phyloP scores from a whole-genome alignment of 176 grass and related monocot genomes.

The Carex parvula region DNA sequence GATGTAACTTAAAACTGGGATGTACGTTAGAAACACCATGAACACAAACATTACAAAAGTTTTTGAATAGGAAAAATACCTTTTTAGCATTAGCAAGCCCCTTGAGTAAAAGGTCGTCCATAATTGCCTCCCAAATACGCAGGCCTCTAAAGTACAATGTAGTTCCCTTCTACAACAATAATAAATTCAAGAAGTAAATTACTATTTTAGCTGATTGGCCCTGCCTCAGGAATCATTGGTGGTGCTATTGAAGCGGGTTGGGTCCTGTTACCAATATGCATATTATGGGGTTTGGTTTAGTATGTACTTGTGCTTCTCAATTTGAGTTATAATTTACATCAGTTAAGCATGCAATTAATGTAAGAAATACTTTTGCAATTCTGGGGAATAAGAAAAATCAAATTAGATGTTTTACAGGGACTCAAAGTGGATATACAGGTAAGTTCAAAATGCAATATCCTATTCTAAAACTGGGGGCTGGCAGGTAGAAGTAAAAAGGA shows the following conservation, averaged over 20 bases:
- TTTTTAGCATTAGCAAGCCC: conserved; percentile 55
- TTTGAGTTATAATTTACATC: background rate
- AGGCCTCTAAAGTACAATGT: conserved; percentile 68
- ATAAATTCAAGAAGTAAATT: background rate
- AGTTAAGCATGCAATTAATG: background rate
- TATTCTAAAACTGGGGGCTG: background rate
- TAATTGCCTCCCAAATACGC: conserved; percentile 55
- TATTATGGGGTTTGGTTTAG: background rate
- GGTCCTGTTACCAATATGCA: background rate
- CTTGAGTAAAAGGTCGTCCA: conserved; percentile 54
- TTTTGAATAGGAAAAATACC: conserved; percentile 29
- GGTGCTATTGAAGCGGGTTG: background rate
- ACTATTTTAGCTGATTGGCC: background rate
- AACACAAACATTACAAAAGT: background rate
- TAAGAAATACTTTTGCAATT: background rate
- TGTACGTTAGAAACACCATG: no score
- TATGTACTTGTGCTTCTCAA: background rate
- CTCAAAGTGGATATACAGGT: background rate
- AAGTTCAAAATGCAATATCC: background rate
- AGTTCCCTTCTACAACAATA: conserved; percentile 45
- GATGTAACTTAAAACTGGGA: no score
- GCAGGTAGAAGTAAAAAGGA: background rate
- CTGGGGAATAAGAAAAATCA: background rate
- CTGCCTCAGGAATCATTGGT: background rate
- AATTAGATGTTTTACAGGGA: background rate